Evolutionary conservation across 345 rosid species (phyloP), one percentile per base, ranked within the genome.

Genomic region (Physaria fendleri): DNA sequence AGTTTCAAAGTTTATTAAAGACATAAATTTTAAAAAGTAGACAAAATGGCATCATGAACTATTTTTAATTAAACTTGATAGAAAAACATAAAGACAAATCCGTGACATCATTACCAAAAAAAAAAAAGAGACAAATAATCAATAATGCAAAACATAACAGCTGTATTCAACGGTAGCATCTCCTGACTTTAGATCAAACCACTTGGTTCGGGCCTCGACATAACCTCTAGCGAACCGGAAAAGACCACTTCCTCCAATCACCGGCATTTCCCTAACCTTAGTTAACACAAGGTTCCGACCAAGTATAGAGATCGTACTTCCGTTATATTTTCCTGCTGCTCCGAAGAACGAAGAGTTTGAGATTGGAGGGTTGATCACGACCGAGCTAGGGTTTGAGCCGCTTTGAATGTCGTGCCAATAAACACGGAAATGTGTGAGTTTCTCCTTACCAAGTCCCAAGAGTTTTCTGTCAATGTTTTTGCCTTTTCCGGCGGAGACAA

Each of bases 151-250:
- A 1, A 73, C 83, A 40, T 71, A 69, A 23, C 80, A 68, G 51
- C 18, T 66, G 13, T 80, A 77, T 71, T 75, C 78, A 42, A 77
- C 65, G 10, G 60, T 60, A 46, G 84, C 84, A 55, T 77, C 76
- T 15, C 79, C 79, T 0, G 79, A 44, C 12, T 49, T 64, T 3
- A 0, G 25, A 49, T 76, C 67, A 0, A 64, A 56, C 24, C 28
- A 54, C 41, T 49, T 69, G 18, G 85, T 82, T 11, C 75, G 62
- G 8, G 77, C 80, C 62, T 78, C 66, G 15, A 68, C 85, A 65
- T 79, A 82, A 4, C 88, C 85, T 62, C 83, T 72, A 18, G 85
- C 81, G 41, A 80, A 82, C 48, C 83, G 73, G 77, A 82, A 82
- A 18, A 78, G 68, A 6, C 85, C 83, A 33, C 78, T 80, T 3